Conservation (phyloP, 306 rosid genomes). For the Lupinus albus region DNA sequence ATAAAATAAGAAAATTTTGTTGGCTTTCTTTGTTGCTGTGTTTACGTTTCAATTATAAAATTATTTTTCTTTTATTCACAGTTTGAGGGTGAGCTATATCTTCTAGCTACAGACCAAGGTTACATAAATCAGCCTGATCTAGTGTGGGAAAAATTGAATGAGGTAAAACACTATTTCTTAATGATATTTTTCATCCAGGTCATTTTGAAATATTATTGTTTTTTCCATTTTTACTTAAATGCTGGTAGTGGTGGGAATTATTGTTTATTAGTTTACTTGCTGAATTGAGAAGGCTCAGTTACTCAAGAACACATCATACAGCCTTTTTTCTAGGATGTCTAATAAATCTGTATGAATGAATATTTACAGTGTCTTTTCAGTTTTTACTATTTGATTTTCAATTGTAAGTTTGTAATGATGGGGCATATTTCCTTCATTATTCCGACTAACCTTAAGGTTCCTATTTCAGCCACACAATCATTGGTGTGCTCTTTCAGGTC, state of each 20-base stretch:
- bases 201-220: slow-evolving; percentile 1
- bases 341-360: slow-evolving; percentile 15
- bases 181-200: slow-evolving; percentile 14
- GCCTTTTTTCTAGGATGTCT: slow-evolving; percentile 5
- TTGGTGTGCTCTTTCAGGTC: not conserved
- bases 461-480: not conserved
- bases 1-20: slow-evolving; percentile 5
- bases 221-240: not conserved
- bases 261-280: slow-evolving; percentile 8
- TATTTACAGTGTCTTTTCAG: slow-evolving; percentile 8
- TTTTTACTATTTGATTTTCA: slow-evolving; percentile 7
- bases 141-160: slow-evolving; percentile 98
- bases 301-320: not conserved
- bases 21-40: slow-evolving; percentile 16
- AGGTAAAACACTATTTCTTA: slow-evolving; percentile 57
- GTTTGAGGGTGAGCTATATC: slow-evolving; percentile 85
- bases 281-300: slow-evolving; percentile 28
- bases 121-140: slow-evolving; percentile 94
- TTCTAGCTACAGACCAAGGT: slow-evolving; percentile 99
- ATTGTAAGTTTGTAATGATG: not conserved
- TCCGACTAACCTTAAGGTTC: not conserved
- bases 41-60: slow-evolving; percentile 25
- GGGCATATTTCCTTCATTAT: not conserved
- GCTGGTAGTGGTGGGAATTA: not conserved
- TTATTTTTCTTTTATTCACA: slow-evolving; percentile 43